Conservation (phyloP, 2,329 filamentous ascomycete genomes). For the Aureobasidium zeae region DNA sequence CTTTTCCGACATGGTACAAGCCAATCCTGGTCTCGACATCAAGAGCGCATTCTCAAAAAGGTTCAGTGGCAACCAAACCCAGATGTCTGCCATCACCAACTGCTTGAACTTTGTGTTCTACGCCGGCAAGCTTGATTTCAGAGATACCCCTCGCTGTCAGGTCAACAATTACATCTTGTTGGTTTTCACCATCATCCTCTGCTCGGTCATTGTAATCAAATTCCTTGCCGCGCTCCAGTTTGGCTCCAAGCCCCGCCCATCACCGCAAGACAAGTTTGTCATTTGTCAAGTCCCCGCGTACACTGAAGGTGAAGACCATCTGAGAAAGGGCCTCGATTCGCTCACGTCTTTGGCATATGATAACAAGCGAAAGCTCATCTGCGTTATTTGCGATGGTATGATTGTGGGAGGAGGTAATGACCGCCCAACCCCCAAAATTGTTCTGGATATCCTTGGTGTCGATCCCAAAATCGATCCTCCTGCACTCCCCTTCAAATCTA, state of each 20-base stretch:
- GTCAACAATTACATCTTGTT: conserved; percentile 88
- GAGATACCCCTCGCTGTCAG: conserved; percentile 63
- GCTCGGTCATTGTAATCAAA: conserved; percentile 70
- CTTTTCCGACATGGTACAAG: conserved; percentile 58
- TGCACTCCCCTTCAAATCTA: conserved; percentile 85
- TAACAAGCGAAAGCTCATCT: conserved; percentile 96
- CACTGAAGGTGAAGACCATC: conserved; percentile 91
- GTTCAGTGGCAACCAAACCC: conserved; percentile 17
- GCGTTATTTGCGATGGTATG: conserved; percentile 93
- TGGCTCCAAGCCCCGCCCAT: conserved; percentile 78
- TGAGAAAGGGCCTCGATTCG: conserved; percentile 87
- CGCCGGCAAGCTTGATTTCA: conserved; percentile 75
- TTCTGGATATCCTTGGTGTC: conserved; percentile 92
- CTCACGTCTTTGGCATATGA: conserved; percentile 92
- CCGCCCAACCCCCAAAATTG: conserved; percentile 91
- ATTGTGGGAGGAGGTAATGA: conserved; percentile 95
- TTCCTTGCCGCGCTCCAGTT: conserved; percentile 91
- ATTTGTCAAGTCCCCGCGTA: conserved; percentile 98
- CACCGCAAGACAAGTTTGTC: conserved; percentile 94
- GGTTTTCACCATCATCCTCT: conserved; percentile 76
- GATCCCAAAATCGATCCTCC: conserved; percentile 95
- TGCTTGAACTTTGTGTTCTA: conserved; percentile 82
- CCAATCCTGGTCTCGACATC: conserved; percentile 73
- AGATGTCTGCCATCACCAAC: conserved; percentile 53
- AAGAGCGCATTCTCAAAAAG: conserved; percentile 51